Percentiles rank a stretch among this genome's conserved stretches.
Conservation (phyloP, 441 rosid genomes). For the Jatropha multifida region DNA sequence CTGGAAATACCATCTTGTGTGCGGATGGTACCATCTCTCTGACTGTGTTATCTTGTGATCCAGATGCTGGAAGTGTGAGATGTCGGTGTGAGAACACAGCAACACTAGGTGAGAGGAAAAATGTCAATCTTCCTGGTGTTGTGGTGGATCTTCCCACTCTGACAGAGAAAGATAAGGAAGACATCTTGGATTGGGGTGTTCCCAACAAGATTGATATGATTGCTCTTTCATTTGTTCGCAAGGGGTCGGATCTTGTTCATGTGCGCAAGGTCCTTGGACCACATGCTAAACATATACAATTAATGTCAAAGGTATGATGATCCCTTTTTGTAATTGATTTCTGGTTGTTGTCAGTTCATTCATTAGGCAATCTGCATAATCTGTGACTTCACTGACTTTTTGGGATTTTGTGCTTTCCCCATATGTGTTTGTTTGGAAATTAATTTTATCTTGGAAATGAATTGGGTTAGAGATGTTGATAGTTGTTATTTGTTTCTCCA, state of each 20-base stretch:
- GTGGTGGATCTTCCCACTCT: slow-evolving; percentile 89
- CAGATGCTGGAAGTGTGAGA: slow-evolving; percentile 63
- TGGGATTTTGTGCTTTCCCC: neutral
- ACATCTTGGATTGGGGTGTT: slow-evolving; percentile 82
- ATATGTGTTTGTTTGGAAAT: neutral
- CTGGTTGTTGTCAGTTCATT: neutral
- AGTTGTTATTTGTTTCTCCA: neutral
- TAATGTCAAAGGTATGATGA: slow-evolving; percentile 85
- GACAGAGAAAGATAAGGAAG: slow-evolving; percentile 86
- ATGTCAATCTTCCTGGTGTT: slow-evolving; percentile 86
- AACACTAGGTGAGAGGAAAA: slow-evolving; percentile 82
- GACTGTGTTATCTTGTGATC: slow-evolving; percentile 68
- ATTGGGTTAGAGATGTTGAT: neutral
- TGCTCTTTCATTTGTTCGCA: slow-evolving; percentile 89
- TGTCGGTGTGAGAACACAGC: slow-evolving; percentile 88
- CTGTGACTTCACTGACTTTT: neutral
- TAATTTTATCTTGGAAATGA: neutral
- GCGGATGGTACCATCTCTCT: slow-evolving; percentile 86
- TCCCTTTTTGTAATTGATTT: slow-evolving; percentile 3
- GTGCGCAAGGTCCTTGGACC: slow-evolving; percentile 85
- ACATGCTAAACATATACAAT: slow-evolving; percentile 66
- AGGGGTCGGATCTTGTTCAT: slow-evolving; percentile 85
- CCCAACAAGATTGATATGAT: slow-evolving; percentile 87
- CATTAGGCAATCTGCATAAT: neutral
- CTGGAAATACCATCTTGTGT: slow-evolving; percentile 73